Evolutionary conservation across 2,329 filamentous ascomycete species (phyloP), one percentile per base, ranked within the genome.

Genomic region (Colletotrichum paranaense): DNA sequence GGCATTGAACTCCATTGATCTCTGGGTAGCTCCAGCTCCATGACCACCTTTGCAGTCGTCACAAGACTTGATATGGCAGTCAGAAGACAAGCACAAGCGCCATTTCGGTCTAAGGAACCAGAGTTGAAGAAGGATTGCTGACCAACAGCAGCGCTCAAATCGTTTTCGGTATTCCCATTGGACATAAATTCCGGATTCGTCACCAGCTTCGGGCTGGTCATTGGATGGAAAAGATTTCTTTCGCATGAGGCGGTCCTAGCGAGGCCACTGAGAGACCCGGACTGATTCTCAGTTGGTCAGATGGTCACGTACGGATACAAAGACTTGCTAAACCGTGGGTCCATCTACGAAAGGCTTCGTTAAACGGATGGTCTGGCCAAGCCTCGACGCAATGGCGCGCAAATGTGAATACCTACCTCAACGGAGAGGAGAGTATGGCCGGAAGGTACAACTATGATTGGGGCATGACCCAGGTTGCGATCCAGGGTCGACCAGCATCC

Each of bases 251-350:
- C 78, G 80, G 83, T 80, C 81, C 81, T 83, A 84, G 83, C 82
- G 81, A 83, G 77, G 78, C 78, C 77, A 76, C 80, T 80, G 79
- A 77, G 80, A 75, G 76, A 73, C 53, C 78, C 83, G 80, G 84
- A 79, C 80, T 82, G 77, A 74, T 79, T 83, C 86, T 84, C 84
- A 83, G 84, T 85, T 86, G 85, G 85, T 79, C 81, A 81, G 81
- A 72, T 80, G 73, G 75, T 72, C 66, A 60, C 46, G 30, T 60
- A 65, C 35, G 67, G 69, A 38, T 60, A 65, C 49, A 60, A 69
- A 38, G 24, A 58, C 69, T 78, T 77, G 78, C 79, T 75, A 62
- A 71, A 19, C 71, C 32, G 35, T 55, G 19, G 26, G 22, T 24
- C 30, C 22, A 24, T 32, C 46, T 53, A 19, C 12, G 38, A 73